Evolutionary conservation across 345 rosid genomes (phyloP), one percentile per base, ranked within the genome.

Genomic region (Limnanthes douglasii): DNA sequence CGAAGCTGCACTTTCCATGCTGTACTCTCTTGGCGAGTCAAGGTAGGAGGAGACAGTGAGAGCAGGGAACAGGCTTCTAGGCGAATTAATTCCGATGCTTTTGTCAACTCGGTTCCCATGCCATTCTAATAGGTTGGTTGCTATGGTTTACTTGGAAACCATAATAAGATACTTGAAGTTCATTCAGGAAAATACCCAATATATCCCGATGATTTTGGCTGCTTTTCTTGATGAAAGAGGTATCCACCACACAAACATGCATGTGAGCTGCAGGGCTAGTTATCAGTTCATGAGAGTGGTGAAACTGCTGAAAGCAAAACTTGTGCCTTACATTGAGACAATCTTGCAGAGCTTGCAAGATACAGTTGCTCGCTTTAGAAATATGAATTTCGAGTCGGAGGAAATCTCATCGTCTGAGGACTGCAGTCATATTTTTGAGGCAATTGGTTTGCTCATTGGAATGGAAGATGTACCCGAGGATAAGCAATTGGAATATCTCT

Each of bases 191-290:
- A 66, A 79, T 48, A 50, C 70, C 11, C 77, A 64, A 47, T 68
- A 45, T 50, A 58, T 83, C 48, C 84, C 95, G 31, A 46, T 66
- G 54, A 69, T 79, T 52, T 66, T 90, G 37, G 68, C 72, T 40
- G 85, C 84, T 22, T 90, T 90, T 71, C 80, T 83, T n/a, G 94
- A 79, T 48, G 86, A 77, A 47, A 90, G 98, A 60, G 98, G 95
- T 46, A 68, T 83, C 63, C 92, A 68, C 62, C 98, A 90, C 62
- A 72, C 67, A 28, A 90, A 83, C 38, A 6, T 64, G 39, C 67
- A 68, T 43, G 95, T 90, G 42, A 70, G 92, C 47, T 72, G 70
- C 24, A 79, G 98, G 70, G 94, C 94, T 10, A 64, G 86, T 56
- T 83, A 90, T 59, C 64, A 83, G 52, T 90, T 90, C 57, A 79